Evolutionary conservation across 176 grass and related monocot species (phyloP), one percentile per base, ranked within the genome.

Genomic region (Melocanna baccifera): DNA sequence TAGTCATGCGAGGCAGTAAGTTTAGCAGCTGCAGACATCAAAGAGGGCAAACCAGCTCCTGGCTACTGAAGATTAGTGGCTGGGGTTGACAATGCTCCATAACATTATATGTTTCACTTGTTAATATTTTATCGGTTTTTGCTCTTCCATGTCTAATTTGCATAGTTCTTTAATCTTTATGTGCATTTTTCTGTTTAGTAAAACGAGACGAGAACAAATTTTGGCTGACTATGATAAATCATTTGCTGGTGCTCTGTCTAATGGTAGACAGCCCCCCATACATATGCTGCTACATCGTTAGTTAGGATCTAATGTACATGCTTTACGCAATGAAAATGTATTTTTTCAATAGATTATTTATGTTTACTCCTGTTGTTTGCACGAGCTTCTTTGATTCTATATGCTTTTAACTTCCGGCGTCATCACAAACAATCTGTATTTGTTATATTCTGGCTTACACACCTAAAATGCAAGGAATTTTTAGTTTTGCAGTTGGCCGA

Each of bases 401-500:
- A 30, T 55, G 46, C 32, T 15, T 28, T 57, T 70, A 12, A 42
- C n/a, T 20, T 62, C n/a, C 13, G 12, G 62, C 62, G 32, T 64
- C 62, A 32, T 64, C 62, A 30, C 28, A 64, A 64, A 16, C 26
- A 64, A 16, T 18, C 26, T 64, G 0, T 16, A 30, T 64, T 64
- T 64, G 26, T 14, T 64, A 32, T 64, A 16, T 64, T 32, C 12
- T 63, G 13, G 26, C 13, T 30, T 64, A 64, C 13, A 30, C 59
- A 62, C 25, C 25, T 62, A 14, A 53, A 53, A 52, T 16, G 5
- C 5, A 53, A 53, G 15, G 18, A 53, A 53, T 7, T 32, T 30
- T 37, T 59, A 37, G 48, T 34, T 71, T 41, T 92, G 82, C 92
- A 87, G 85, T 85, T 91, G 89, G 89, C 89, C 92, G 85, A 90